Conservation (phyloP, 495 filamentous ascomycete genomes). For the Neurospora sp. region DNA sequence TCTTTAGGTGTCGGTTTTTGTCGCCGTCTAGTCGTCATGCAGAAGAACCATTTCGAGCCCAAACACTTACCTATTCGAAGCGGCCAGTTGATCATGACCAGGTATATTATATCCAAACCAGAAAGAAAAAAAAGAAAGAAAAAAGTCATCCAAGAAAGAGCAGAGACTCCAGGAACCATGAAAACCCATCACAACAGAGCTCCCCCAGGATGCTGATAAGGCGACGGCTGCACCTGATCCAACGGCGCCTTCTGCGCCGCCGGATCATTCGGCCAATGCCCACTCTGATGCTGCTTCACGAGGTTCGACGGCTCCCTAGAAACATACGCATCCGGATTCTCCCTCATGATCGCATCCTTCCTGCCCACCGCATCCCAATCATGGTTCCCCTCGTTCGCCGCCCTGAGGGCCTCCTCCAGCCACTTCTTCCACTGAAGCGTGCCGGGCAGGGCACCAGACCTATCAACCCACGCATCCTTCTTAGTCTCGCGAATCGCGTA, state of each 20-base stretch:
- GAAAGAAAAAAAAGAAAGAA: background rate
- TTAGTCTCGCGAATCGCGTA: conserved; percentile 44
- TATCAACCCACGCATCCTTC: conserved; percentile 38
- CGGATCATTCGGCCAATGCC: background rate
- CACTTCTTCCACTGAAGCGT: conserved; percentile 43
- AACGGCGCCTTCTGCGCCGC: conserved; percentile 16
- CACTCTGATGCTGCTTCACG: background rate
- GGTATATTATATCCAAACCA: background rate
- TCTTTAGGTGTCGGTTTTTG: background rate
- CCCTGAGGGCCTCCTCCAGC: conserved; percentile 38
- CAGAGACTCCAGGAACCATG: background rate
- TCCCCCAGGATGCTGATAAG: background rate
- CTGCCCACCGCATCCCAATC: conserved; percentile 39
- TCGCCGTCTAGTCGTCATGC: background rate
- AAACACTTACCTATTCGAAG: background rate
- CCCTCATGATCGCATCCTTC: conserved; percentile 39
- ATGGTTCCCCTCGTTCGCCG: conserved; percentile 20
- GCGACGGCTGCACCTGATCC: conserved; percentile 8
- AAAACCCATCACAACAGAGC: background rate
- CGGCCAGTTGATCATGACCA: background rate
- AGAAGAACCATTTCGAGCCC: background rate
- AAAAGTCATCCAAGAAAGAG: background rate
- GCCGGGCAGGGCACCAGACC: conserved; percentile 36
- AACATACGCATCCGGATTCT: conserved; percentile 9
- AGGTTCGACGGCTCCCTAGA: too few species aligned